A percentile compares a stretch with the other conserved stretches of the same genome.
Evolutionary conservation across 768 basidiomycete species (phyloP).

Genomic region (Mycena sanguinolenta): DNA sequence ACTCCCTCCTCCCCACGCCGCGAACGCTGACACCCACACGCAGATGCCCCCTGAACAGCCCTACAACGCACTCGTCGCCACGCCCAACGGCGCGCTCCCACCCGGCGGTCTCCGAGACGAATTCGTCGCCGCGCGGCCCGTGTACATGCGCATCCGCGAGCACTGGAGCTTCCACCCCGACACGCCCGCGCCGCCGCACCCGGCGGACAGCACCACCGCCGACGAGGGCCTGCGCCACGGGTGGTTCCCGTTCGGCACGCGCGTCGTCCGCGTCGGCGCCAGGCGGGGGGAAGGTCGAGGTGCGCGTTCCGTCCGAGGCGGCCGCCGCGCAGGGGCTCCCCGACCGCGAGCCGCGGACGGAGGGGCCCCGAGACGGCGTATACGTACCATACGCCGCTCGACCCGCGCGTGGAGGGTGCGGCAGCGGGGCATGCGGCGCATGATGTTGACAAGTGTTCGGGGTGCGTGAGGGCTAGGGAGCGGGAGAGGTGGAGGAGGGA

Average conservation of each 20-base stretch:
- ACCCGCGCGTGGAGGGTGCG: slow-evolving; percentile 7
- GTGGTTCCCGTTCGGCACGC: slow-evolving; percentile 50
- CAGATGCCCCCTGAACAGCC: slow-evolving; percentile 41
- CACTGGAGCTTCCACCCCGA: slow-evolving; percentile 46
- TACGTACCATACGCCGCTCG: slow-evolving; percentile 23
- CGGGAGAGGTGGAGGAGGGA: slow-evolving; percentile 13
- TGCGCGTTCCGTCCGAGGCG: slow-evolving; percentile 13
- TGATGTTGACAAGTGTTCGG: slow-evolving; percentile 22
- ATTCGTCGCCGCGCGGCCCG: slow-evolving; percentile 50
- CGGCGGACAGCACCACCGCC: slow-evolving; percentile 19
- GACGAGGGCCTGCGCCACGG: slow-evolving; percentile 57
- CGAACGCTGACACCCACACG: neutral
- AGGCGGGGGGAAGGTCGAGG: slow-evolving; percentile 10
- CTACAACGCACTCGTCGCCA: slow-evolving; percentile 43
- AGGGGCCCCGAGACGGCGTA: neutral
- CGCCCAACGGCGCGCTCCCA: slow-evolving; percentile 32
- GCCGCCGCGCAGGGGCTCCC: neutral
- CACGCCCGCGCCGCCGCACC: slow-evolving; percentile 21
- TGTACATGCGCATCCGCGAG: slow-evolving; percentile 62
- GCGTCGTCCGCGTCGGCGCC: slow-evolving; percentile 5
- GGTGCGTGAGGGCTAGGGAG: slow-evolving; percentile 23
- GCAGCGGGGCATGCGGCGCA: slow-evolving; percentile 25
- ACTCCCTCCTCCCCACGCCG: too few relatives aligned
- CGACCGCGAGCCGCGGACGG: neutral
- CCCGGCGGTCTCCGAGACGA: slow-evolving; percentile 38